Base-by-base conservation (phyloP, 495 filamentous ascomycete genomes). In the Platismatia glauca region DNA sequence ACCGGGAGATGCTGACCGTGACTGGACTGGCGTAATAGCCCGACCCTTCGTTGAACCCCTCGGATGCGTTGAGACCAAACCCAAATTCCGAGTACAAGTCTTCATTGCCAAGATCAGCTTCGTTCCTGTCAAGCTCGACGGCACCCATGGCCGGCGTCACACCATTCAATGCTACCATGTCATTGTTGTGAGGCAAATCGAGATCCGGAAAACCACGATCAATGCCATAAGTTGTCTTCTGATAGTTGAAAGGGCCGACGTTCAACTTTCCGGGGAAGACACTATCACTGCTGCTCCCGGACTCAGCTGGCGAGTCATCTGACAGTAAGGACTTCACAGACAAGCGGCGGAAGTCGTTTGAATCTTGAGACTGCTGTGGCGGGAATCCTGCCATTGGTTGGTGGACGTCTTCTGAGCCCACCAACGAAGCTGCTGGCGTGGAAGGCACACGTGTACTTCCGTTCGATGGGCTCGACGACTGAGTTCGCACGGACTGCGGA, bases 1-100 rank as follows among this genome's bases (percentile, higher is more conserved):
- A 78, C 66, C 79, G 77, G 6, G 88, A 84, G 58, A 91, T 88
- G 57, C 80, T 82, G 59, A 92, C 84, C 4, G 82, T 75, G 5
- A 89, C 85, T 4, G 86, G 81, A 20, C 82, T 82, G 6, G 81
- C 78, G 74, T 94, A 91, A 64, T 92, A 92, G 11, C 81, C 81
- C 22, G 79, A 80, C 33, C 78, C 76, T 55, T 79, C 76, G 37
- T 83, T 81, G 37, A 76, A 76, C 7, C 76, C 73, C 56, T 82
- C 76, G 43, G 75, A 77, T 37, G 73, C 66, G 64, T 78, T 72
- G 44, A 79, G 65, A 37, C 79, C 74, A 67, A 81, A 77, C 18
- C 78, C 77, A 64, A 79, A 76, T 62, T 79, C 73, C 7, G 69
- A 58, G 9, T 67, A 60, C 3, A 59, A 33, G 11, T 73, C 50